Evolutionary conservation across 2,329 filamentous ascomycete species (phyloP), one percentile per base, ranked within the genome.

Genomic region (Xylaria polymorpha): DNA sequence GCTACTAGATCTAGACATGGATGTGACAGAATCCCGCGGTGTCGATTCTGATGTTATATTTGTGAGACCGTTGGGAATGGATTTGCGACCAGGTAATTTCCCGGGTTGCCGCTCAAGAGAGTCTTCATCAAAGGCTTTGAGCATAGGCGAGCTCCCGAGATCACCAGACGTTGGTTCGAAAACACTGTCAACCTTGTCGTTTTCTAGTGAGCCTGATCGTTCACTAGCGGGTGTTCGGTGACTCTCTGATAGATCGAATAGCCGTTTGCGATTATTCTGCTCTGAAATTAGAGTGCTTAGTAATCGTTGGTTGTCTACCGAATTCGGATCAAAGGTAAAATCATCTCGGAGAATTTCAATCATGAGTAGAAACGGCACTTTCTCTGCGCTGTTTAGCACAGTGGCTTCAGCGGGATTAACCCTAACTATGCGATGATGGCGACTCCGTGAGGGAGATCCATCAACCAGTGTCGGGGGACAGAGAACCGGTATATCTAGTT

Each of bases 341-440:
- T 96, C 93, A 72, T 95, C 92, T 29, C 91, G 85, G 57, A 96
- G 81, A 25, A 96, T 90, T 77, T 96, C 93, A 2, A 95, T 88
- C 92, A 96, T 94, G 35, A 96, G 85, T 59, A 96, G 81, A 80
- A 94, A 96, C 0, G 93, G 93, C 53, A 96, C 93, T 77, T 94
- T 92, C 79, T 96, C 92, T 4, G 93, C 93, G 78, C 93, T 96
- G 80, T 96, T 96, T 61, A 96, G 82, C 64, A 94, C 93, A 0
- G 93, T 95, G 6, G 93, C 91, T 80, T 96, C 93, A 1, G 92
- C 92, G 7, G 93, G 93, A 76, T 94, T 96, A 59, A 96, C 85
- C 44, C 93, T 88, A 55, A 96, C 92, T 68, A 96, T 94, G 43
- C 93, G 89, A 77, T 96, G 93, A 78, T 96, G 93, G 64, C 88